phyloP scores from a whole-genome alignment of 2,329 filamentous ascomycete species.

The Zymoseptoria ardabiliae region DNA sequence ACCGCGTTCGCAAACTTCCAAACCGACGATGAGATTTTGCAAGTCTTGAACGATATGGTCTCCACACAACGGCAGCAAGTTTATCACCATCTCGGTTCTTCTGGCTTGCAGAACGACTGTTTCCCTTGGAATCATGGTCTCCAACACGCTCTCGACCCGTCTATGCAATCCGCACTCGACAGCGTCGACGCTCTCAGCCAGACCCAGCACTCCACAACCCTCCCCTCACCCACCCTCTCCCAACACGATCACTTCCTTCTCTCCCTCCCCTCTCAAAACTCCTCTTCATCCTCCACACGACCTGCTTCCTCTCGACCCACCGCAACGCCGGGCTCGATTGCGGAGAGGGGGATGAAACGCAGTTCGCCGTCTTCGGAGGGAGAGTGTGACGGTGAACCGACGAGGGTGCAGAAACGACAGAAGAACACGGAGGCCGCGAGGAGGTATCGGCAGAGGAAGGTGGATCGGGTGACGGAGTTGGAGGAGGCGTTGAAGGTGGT shows the following conservation, averaged over 20 bases:
- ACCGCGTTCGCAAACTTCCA: background rate
- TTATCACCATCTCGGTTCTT: background rate
- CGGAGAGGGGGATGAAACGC: background rate
- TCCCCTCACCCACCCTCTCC: background rate
- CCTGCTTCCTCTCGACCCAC: background rate
- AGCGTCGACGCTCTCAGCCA: background rate
- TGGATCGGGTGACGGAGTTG: conserved; percentile 58
- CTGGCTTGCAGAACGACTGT: background rate
- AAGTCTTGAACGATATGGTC: background rate
- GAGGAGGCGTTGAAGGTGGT: conserved; percentile 53
- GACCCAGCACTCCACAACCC: background rate
- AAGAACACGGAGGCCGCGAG: conserved; percentile 65
- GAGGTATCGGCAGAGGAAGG: conserved; percentile 62
- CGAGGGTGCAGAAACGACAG: conserved; percentile 47
- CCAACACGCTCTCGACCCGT: background rate
- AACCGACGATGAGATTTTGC: background rate
- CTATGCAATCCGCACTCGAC: background rate
- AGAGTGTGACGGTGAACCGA: conserved; percentile 5
- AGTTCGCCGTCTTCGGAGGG: conserved; percentile 2
- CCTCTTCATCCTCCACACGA: background rate
- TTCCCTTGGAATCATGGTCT: background rate
- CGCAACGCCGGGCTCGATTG: background rate
- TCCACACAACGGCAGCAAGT: background rate
- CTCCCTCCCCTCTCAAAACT: background rate
- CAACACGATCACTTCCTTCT: background rate